Evolutionary conservation across 441 rosid species (phyloP), one percentile per base, ranked within the genome.

Genomic region (Omphalea diandra): DNA sequence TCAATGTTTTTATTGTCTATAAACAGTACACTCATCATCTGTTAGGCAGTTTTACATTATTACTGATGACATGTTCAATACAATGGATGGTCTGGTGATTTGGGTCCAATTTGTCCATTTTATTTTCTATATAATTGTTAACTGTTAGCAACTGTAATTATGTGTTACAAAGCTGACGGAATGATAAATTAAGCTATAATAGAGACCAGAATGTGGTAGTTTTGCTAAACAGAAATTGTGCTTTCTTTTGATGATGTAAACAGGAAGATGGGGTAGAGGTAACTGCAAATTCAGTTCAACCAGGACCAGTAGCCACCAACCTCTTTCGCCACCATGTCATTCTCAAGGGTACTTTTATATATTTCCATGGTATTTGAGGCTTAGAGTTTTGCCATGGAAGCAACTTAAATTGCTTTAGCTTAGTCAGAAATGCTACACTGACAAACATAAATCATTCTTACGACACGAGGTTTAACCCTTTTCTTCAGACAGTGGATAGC

Each of bases 261-360:
- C 74, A 79, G 83, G 81, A 68, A 27, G 84, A 83, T 24, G 76
- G 72, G 29, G 69, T 53, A 40, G 59, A 73, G 4, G 63, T 79
- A 52, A 79, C 81, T 41, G 83, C 73, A 56, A 83, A 85, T 69
- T 85, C 87, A 44, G 72, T 85, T 53, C 85, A 82, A 60, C 89
- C 87, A 1, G 87, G 87, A 3, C 63, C 60, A 47, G 73, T 83
- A 15, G 73, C 73, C 44, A 85, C 83, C 71, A 83, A 85, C 68
- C 75, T 81, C 59, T 83, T 80, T 43, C 82, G 80, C 24, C 71
- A 78, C 43, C 35, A 33, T 49, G 50, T 72, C 65, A 46, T 81
- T 32, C 0, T 76, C 12, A 70, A 38, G 0, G 79, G 86, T 81
- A 79, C 52, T 47, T 22, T 18, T 46, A 22, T 50, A 50, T 65